Conservation (phyloP, 345 rosid genomes). For the Citrus medica region DNA sequence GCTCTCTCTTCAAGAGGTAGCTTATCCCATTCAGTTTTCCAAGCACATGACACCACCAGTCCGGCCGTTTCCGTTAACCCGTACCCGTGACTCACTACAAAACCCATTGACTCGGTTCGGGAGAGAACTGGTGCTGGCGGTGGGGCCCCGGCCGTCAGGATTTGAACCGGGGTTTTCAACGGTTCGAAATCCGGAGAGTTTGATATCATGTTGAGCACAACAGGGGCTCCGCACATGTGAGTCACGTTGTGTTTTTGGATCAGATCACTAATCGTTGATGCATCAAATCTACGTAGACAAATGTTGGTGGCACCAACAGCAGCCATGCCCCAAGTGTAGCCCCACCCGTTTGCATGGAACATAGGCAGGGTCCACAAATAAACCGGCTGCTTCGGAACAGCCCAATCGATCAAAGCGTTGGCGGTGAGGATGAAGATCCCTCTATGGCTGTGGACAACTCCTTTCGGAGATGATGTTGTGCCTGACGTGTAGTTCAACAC, state of each 20-base stretch:
- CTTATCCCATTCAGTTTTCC: conserved; percentile 1
- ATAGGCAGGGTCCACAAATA: conserved; percentile 2
- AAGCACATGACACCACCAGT: background rate
- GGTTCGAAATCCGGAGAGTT: background rate
- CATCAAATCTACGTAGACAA: background rate
- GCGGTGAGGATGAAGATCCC: background rate
- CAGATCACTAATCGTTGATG: background rate
- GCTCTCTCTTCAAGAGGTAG: background rate
- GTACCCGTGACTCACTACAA: background rate
- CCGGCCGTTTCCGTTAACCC: background rate
- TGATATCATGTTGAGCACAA: background rate
- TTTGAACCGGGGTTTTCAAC: background rate
- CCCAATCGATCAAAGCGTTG: background rate
- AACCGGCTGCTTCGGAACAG: background rate
- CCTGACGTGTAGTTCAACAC: background rate
- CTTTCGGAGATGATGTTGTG: background rate
- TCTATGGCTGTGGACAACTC: background rate
- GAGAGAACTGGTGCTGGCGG: background rate
- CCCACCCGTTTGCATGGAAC: background rate
- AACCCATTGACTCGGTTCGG: background rate
- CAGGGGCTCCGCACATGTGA: conserved; percentile 4
- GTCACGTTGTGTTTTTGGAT: background rate
- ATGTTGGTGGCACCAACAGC: background rate
- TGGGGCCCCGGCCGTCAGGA: background rate
- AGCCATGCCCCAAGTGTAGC: background rate